Conservation (phyloP, 257 asterid species). For the Hygrophila difformis region DNA sequence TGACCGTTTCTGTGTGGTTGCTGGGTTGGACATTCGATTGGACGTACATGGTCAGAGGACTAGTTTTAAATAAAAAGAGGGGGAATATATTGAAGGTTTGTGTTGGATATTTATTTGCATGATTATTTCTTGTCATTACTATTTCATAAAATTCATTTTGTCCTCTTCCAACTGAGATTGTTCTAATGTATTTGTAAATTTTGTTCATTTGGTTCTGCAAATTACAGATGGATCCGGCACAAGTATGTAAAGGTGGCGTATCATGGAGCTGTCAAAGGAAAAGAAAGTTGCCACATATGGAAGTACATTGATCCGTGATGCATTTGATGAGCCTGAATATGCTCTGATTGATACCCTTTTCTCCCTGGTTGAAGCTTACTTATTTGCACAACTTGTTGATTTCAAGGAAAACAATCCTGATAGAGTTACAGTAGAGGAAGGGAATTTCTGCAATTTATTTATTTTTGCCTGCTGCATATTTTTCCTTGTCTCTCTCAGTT, state of each 20-base stretch:
- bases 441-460: slow-evolving; percentile 21
- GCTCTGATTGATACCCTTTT: slow-evolving; percentile 93
- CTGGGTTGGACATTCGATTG: slow-evolving; percentile 80
- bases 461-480: too few species aligned
- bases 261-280: slow-evolving; percentile 93
- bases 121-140: not conserved
- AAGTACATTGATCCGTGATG: slow-evolving; percentile 63
- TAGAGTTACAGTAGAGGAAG: slow-evolving; percentile 76
- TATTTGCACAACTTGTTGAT: slow-evolving; percentile 95
- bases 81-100: slow-evolving; percentile 95
- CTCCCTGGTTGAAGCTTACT: slow-evolving; percentile 92
- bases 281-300: slow-evolving; percentile 88
- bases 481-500: too few species aligned
- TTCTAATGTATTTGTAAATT: not conserved
- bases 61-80: slow-evolving; percentile 89
- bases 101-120: slow-evolving; percentile 1
- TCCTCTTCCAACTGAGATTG: not conserved
- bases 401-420: slow-evolving; percentile 88
- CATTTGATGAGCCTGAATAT: slow-evolving; percentile 95
- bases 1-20: slow-evolving; percentile 38
- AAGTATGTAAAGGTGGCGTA: slow-evolving; percentile 95
- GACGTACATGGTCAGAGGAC: slow-evolving; percentile 99
- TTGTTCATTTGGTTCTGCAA: not conserved
- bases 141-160: not conserved
- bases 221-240: slow-evolving; percentile 92